Conservation (phyloP, 2,329 filamentous ascomycete species). For the Apiospora marii region DNA sequence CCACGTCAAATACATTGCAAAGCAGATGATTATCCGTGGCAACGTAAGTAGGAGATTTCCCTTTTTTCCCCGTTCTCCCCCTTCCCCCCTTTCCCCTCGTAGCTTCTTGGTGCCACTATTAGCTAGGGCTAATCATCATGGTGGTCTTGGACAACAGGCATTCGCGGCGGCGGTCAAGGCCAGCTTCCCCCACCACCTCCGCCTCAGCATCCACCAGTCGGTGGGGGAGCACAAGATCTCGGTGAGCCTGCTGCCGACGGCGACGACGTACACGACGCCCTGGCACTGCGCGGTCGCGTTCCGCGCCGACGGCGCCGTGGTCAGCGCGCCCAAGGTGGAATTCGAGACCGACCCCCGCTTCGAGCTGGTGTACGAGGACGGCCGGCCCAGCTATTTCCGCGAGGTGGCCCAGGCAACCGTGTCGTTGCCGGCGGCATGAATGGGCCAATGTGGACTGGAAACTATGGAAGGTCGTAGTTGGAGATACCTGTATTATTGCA, state of each 20-base stretch:
- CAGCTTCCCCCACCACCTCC: slow-evolving; percentile 53
- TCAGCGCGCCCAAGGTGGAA: slow-evolving; percentile 46
- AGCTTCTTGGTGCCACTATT: too few relatives aligned
- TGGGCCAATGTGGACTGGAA: too few relatives aligned
- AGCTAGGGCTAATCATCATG: too few relatives aligned
- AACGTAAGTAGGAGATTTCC: too few relatives aligned
- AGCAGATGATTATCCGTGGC: slow-evolving; percentile 59
- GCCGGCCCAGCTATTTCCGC: slow-evolving; percentile 54
- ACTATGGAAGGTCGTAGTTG: too few relatives aligned
- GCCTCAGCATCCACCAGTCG: slow-evolving; percentile 60
- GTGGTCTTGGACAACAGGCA: too few relatives aligned
- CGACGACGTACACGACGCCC: slow-evolving; percentile 54
- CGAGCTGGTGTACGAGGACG: slow-evolving; percentile 54
- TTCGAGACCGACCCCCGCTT: slow-evolving; percentile 47
- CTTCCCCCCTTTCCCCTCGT: too few relatives aligned
- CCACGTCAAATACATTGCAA: slow-evolving; percentile 56
- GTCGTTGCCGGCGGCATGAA: too few relatives aligned
- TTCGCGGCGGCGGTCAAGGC: slow-evolving; percentile 55
- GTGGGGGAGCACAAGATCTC: slow-evolving; percentile 55
- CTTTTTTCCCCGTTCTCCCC: too few relatives aligned
- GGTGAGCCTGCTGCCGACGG: slow-evolving; percentile 53
- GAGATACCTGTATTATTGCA: too few relatives aligned
- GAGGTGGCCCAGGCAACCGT: too few relatives aligned
- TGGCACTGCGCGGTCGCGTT: slow-evolving; percentile 57
- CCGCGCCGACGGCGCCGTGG: slow-evolving; percentile 48